Percentiles rank a stretch among this genome's conserved stretches.
These are phyloP conservation scores for Lentinula detonsa DNA, from an alignment of 768 basidiomycete species.

Conservation along the genomic window DNA sequence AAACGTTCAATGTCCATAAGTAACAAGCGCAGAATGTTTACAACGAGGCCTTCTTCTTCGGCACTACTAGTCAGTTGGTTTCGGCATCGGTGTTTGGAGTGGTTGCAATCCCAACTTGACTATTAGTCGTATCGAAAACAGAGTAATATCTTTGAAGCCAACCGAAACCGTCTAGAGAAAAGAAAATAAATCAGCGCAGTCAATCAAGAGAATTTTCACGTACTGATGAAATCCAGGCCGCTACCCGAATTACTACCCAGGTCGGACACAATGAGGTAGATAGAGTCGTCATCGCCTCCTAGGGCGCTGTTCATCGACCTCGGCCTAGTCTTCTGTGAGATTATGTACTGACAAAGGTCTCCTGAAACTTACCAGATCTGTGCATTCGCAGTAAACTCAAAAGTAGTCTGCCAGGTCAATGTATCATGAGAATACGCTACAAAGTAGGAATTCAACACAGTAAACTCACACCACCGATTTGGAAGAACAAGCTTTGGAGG, in stretches of 20 bases:
- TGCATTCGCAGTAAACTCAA: constrained; percentile 54
- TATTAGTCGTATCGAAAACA: constrained; percentile 39
- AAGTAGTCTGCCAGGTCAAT: constrained; percentile 30
- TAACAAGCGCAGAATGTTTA: background rate
- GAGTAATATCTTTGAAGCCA: constrained; percentile 62
- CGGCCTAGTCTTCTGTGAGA: constrained; percentile 42
- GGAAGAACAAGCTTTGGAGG: constrained; percentile 47
- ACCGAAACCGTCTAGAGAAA: constrained; percentile 40
- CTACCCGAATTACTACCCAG: constrained; percentile 43
- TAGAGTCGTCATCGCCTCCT: constrained; percentile 42
- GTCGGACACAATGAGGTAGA: constrained; percentile 55
- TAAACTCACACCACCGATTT: constrained; percentile 35
- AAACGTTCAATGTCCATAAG: background rate
- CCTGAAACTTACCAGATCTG: constrained; percentile 25
- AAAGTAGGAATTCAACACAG: background rate
- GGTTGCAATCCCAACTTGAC: constrained; percentile 29
- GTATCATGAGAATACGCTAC: background rate
- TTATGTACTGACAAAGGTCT: background rate
- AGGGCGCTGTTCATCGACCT: constrained; percentile 49
- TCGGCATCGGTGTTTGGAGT: constrained; percentile 28
- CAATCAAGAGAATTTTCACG: background rate
- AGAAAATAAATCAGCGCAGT: background rate
- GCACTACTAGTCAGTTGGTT: constrained; percentile 21
- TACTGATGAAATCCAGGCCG: constrained; percentile 64
- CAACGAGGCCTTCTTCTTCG: background rate